Conservation (phyloP, 177 flowering plant species). For the Tripterygium wilfordii region DNA sequence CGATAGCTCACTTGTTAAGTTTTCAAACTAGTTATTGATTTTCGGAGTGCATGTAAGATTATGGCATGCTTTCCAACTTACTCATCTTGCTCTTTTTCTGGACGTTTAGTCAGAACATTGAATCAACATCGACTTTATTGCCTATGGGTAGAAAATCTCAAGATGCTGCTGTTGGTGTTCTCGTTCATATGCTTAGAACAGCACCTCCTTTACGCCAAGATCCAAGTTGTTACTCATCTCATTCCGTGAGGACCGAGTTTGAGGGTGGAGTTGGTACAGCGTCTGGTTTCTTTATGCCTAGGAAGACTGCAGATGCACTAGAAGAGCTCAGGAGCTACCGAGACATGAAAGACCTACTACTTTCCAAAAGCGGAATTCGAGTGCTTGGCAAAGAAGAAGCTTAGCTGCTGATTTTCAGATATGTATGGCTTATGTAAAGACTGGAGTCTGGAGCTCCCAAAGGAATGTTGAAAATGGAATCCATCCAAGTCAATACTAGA, state of each 20-base stretch:
- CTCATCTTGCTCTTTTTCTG: neutral
- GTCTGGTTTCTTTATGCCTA: slow-evolving; percentile 54
- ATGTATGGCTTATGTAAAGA: too few species aligned
- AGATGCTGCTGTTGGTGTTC: slow-evolving; percentile 84
- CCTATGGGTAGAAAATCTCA: slow-evolving; percentile 56
- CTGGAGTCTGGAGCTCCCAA: too few species aligned
- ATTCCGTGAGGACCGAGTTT: slow-evolving; percentile 34
- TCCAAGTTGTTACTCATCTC: slow-evolving; percentile 46
- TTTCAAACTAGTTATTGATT: too few species aligned
- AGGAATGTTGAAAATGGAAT: too few species aligned
- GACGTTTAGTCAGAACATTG: slow-evolving; percentile 29
- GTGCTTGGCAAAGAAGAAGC: slow-evolving; percentile 21
- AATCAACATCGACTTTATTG: slow-evolving; percentile 30
- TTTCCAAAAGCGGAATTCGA: slow-evolving; percentile 56
- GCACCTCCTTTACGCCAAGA: slow-evolving; percentile 90
- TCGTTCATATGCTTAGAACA: slow-evolving; percentile 79
- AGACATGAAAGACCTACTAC: slow-evolving; percentile 71
- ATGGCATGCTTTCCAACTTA: neutral
- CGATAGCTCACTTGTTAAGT: too few species aligned
- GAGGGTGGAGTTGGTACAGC: slow-evolving; percentile 38
- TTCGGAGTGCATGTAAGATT: neutral
- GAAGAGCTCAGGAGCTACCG: slow-evolving; percentile 77
- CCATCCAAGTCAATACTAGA: too few species aligned
- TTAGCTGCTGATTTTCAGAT: slow-evolving; percentile 18
- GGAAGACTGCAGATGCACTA: slow-evolving; percentile 77